Evolutionary conservation across 1,139 yeast species (phyloP), one percentile per base, ranked within the genome.

Genomic region (Meyerozyma elateridarum): DNA sequence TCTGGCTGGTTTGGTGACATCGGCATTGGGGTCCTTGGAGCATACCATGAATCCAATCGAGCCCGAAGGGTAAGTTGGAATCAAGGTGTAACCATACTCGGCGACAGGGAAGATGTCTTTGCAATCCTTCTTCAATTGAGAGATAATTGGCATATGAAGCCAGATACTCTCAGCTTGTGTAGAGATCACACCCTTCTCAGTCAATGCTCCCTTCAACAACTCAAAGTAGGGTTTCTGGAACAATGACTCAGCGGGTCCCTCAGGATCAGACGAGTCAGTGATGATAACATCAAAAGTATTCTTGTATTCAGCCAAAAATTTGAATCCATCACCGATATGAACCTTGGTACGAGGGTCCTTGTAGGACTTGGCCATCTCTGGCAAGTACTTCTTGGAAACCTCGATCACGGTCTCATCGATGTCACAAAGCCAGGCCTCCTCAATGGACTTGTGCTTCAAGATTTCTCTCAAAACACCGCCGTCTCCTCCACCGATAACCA

Each of bases 401-500:
- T 79, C 68, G 48, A 87, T 85, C 39, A 88, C 96, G 33, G 87
- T 77, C 63, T 85, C 95, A 55, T 88, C 96, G 49, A 88, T 88
- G 62, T 88, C 96, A 54, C 91, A 85, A 43, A 88, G 70, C 70
- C 87, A 79, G 29, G 94, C 95, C 56, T 79, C 81, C 59, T 85
- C 94, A 39, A 88, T 82, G 38, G 75, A 61, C 34, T 75, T 76
- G 61, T 88, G 96, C 66, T 88, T 88, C 51, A 88, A 84, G 54
- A 87, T 76, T 62, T 88, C 96, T 61, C 96, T 75, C 52, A 88
- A 71, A 36, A 88, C 96, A 57, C 96, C 96, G 49, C 96, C 96
- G 54, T 88, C 96, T 49, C 96, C 96, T 44, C 96, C 96, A 37
- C 96, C 96, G 54, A 88, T 81, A 37, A 88, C 95, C 41, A 88